Evolutionary conservation across 345 rosid genomes (phyloP).

Genomic region (Lumnitzera littorea): DNA sequence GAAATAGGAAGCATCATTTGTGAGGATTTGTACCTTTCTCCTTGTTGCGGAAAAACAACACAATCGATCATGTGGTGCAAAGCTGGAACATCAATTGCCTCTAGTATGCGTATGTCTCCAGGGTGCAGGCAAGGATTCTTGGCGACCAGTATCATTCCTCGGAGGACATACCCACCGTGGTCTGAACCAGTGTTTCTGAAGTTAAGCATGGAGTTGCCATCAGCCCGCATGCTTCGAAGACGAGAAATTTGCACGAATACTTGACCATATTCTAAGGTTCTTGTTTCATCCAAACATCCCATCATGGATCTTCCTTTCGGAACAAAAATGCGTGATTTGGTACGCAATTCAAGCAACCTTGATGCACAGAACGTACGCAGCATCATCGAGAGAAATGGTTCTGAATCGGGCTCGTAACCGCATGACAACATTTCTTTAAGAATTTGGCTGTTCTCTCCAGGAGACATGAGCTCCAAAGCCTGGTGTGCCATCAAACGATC

Average conservation of each 20-base stretch:
- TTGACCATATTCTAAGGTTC: constrained; percentile 22
- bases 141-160: constrained; percentile 25
- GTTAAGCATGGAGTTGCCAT: neutral
- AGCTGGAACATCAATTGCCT: constrained; percentile 40
- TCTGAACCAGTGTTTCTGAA: neutral
- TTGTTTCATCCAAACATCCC: constrained; percentile 28
- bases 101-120: constrained; percentile 42
- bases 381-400: constrained; percentile 22
- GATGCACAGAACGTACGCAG: constrained; percentile 16
- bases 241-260: constrained; percentile 18
- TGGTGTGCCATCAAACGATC: constrained; percentile 12
- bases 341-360: constrained; percentile 11
- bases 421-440: constrained; percentile 11
- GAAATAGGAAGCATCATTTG: neutral
- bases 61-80: constrained; percentile 52
- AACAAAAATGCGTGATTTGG: constrained; percentile 13
- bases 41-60: constrained; percentile 53
- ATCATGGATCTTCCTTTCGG: constrained; percentile 19
- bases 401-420: constrained; percentile 14
- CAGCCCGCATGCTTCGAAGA: neutral
- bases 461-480: constrained; percentile 13
- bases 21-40: constrained; percentile 22
- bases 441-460: constrained; percentile 8
- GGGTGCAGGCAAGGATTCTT: constrained; percentile 72
- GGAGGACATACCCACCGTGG: neutral